A percentile compares a stretch with the other conserved stretches of the same genome.
phyloP scores from a whole-genome alignment of 805 yeast species.

The Candida tibetensis region DNA sequence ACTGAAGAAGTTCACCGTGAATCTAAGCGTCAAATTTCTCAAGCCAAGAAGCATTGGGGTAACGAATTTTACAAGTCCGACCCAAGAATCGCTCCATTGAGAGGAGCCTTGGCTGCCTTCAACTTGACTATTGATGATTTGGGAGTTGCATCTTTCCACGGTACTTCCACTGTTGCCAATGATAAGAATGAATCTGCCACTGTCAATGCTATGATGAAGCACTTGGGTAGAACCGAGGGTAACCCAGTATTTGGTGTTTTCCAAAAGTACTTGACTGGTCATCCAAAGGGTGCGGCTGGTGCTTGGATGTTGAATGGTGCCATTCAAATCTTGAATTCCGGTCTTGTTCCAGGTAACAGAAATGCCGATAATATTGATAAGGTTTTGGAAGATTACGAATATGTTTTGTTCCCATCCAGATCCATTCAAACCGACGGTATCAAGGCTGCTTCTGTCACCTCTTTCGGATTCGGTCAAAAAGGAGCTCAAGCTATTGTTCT shows the following conservation, averaged over 20 bases:
- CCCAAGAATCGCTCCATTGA: conserved; percentile 91
- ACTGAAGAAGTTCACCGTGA: conserved; percentile 84
- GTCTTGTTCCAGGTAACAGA: conserved; percentile 97
- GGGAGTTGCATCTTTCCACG: conserved; percentile 97
- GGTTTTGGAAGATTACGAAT: conserved; percentile 75
- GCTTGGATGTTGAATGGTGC: conserved; percentile 99
- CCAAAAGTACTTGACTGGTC: conserved; percentile 99
- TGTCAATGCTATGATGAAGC: conserved; percentile 87
- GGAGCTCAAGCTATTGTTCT: conserved; percentile 94
- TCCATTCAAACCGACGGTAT: conserved; percentile 93
- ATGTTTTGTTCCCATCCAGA: conserved; percentile 92
- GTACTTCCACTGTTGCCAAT: conserved; percentile 97
- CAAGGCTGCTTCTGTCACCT: conserved; percentile 94
- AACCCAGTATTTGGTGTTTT: conserved; percentile 97
- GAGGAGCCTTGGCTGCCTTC: conserved; percentile 95
- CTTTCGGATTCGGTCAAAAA: conserved; percentile 99
- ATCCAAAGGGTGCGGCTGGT: conserved; percentile 99
- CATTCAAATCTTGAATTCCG: conserved; percentile 85
- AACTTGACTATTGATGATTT: conserved; percentile 92
- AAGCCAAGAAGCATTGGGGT: conserved; percentile 93
- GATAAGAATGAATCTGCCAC: conserved; percentile 97
- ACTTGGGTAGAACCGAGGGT: conserved; percentile 95
- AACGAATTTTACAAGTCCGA: conserved; percentile 88
- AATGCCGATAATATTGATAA: conserved; percentile 96
- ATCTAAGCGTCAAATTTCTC: conserved; percentile 77